phyloP scores from a whole-genome alignment of 2,329 filamentous ascomycete species.

The Onygenales sp. region DNA sequence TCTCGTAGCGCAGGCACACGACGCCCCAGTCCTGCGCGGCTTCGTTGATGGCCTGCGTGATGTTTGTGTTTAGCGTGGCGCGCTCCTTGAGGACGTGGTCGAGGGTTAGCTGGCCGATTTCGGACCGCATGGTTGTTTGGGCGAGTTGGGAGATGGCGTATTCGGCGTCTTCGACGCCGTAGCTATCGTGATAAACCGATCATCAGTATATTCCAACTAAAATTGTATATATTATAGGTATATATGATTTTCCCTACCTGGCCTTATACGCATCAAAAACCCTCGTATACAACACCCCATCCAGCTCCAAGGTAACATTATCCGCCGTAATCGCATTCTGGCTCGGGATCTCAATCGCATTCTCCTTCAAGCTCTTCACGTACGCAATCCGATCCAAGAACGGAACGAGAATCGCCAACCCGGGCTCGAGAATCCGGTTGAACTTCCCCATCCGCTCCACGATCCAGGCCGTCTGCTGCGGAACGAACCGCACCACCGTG shows the following conservation, averaged over 20 bases:
- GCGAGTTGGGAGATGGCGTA: conserved; percentile 97
- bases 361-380: conserved; percentile 94
- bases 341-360: conserved; percentile 90
- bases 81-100: conserved; percentile 98
- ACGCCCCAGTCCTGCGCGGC: conserved; percentile 96
- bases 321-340: conserved; percentile 98
- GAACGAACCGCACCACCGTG: conserved; percentile 90
- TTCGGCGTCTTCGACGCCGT: conserved; percentile 96
- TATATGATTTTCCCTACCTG: conserved; percentile 46
- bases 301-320: conserved; percentile 93
- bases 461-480: conserved; percentile 99
- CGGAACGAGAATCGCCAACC: conserved; percentile 77
- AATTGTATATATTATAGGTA: too few species aligned
- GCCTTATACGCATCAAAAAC: conserved; percentile 99
- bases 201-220: too few species aligned
- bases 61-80: conserved; percentile 91
- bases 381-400: conserved; percentile 95
- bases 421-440: conserved; percentile 83
- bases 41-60: conserved; percentile 98
- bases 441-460: conserved; percentile 99
- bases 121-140: conserved; percentile 97
- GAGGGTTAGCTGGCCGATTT: conserved; percentile 91
- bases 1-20: conserved; percentile 92
- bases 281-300: conserved; percentile 89
- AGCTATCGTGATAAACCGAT: conserved; percentile 44